These are phyloP conservation scores for Adansonia gregorii DNA, from an alignment of 441 rosid genomes.

Conservation along the genomic window DNA sequence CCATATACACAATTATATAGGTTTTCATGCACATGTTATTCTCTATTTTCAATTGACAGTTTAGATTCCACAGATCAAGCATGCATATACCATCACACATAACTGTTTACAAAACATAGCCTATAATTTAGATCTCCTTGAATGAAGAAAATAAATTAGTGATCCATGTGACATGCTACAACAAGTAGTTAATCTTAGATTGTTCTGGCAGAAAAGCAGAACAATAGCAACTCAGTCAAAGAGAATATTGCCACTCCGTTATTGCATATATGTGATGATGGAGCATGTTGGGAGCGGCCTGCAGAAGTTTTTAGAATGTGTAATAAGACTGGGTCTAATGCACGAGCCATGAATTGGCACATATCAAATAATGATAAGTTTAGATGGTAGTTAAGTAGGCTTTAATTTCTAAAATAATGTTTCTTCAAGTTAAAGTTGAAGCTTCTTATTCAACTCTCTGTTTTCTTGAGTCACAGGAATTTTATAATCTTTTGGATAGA, in stretches of 20 bases:
- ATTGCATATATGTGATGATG: not conserved
- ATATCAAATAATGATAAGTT: not conserved
- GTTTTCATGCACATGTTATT: not conserved
- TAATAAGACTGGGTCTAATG: not conserved
- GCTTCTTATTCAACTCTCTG: not conserved
- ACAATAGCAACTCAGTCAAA: constrained; percentile 10
- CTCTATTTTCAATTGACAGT: not conserved
- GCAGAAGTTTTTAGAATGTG: not conserved
- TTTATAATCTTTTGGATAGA: not conserved
- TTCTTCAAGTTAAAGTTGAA: constrained; percentile 5
- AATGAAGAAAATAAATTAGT: constrained; percentile 11
- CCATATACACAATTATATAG: not conserved
- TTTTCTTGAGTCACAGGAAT: not conserved
- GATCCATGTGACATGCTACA: not conserved
- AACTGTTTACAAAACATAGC: not conserved
- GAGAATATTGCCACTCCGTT: not conserved
- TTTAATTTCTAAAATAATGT: not conserved
- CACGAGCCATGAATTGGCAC: constrained; percentile 9
- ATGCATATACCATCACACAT: not conserved
- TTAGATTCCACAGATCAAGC: not conserved
- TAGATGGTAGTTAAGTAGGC: constrained; percentile 13
- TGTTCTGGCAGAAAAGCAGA: not conserved
- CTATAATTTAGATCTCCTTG: not conserved
- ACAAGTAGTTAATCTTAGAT: constrained; percentile 1
- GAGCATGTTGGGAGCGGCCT: not conserved